Base-by-base conservation (phyloP, 2,329 filamentous ascomycete species). In the Microsporum audouinii region DNA sequence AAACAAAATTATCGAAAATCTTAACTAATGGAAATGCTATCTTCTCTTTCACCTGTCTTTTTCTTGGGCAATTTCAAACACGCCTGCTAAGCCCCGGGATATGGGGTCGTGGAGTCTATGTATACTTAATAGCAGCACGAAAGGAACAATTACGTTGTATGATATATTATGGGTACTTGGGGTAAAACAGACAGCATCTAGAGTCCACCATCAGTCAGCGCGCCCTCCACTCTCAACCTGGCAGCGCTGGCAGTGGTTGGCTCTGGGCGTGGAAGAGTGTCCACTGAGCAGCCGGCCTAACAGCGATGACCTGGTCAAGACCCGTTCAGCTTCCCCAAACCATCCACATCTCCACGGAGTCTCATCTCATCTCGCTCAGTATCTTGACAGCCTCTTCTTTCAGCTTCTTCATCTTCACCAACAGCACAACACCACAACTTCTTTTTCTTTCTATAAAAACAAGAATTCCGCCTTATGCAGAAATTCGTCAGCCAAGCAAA, bases 1-100 rank as follows among this genome's bases (percentile, higher is more conserved):
- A n/a, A 43, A 43, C 10, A 43, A 43, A 43, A 5, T 43, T 36
- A 33, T 55, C 31, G 51, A 55, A n/a, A n/a, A 34, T 27, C 33
- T 55, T 55, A 17, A 55, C 51, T 55, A 55, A 55, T 55, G 12
- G 51, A 55, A 55, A 43, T 43, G 39, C 14, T n/a, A 43, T 43
- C 39, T 55, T 14, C 49, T 33, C 14, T 53, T 34, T 17, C 45
- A 12, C 45, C 14, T 49, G 10, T 17, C 41, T 51, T 27, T 12
- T 12, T 12, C 27, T 51, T 51, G 45, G 45, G 23, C 45, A 49
- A 51, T 51, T 51, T 31, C 45, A 51, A 51, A 51, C 23, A 10
- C 23, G 45, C 45, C 45, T 51, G 45, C 27, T 51, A 51, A 51
- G 45, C 27, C 45, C 41, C 27, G 27, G 45, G 45, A 51, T 51